Evolutionary conservation across 192 early-diverging fungal genomes (phyloP).

Genomic region (Coemansia sp.): DNA sequence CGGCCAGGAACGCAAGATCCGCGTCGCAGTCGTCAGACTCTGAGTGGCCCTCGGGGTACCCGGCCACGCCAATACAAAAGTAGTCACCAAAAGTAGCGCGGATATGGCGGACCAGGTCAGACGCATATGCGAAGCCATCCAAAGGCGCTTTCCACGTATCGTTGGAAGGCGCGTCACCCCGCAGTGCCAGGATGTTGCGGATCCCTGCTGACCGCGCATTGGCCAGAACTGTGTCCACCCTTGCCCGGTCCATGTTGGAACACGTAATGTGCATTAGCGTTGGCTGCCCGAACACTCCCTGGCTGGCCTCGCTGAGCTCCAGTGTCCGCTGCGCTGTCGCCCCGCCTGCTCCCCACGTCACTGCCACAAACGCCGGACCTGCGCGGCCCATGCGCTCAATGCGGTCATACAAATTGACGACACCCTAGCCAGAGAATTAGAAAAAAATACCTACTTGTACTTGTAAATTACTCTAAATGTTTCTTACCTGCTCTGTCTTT

Average conservation of each 20-base stretch:
- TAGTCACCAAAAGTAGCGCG: conserved; percentile 81
- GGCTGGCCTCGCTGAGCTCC: conserved; percentile 80
- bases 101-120: conserved; percentile 89
- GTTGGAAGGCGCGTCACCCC: conserved; percentile 89
- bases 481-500: conserved; percentile 78
- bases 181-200: conserved; percentile 92
- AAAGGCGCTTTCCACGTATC: conserved; percentile 71
- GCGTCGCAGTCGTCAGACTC: conserved; percentile 54
- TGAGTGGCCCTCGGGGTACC: conserved; percentile 75
- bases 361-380: conserved; percentile 91
- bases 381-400: conserved; percentile 92
- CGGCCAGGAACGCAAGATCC: conserved; percentile 77
- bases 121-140: conserved; percentile 82
- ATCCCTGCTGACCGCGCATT: conserved; percentile 83
- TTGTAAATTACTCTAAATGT: neutral
- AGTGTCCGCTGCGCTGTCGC: conserved; percentile 83
- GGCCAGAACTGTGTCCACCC: conserved; percentile 79
- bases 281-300: conserved; percentile 88
- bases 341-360: conserved; percentile 98
- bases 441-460: neutral
- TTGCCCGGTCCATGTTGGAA: conserved; percentile 91
- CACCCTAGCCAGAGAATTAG: conserved; percentile 57
- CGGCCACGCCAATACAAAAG: conserved; percentile 97
- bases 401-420: conserved; percentile 90
- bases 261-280: conserved; percentile 97